These are phyloP conservation scores for Pseudocohnilembus persalinus DNA, from an alignment of 169 alveolate species.

Conservation along the genomic window DNA sequence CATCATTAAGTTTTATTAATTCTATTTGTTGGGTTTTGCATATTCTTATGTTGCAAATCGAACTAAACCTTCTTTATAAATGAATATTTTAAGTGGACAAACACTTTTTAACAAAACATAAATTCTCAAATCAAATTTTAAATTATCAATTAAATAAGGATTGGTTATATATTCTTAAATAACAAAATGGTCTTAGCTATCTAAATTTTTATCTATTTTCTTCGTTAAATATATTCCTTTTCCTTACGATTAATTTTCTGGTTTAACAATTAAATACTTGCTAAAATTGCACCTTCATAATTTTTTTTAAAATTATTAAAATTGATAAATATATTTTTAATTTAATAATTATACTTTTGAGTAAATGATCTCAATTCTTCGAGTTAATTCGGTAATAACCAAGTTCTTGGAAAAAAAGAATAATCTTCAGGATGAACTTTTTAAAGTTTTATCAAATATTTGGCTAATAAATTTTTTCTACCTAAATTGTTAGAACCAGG, in stretches of 20 bases:
- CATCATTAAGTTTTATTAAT: constrained; percentile 56
- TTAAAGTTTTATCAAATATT: constrained; percentile 39
- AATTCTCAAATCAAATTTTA: constrained; percentile 64
- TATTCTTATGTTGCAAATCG: constrained; percentile 67
- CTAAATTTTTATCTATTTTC: constrained; percentile 4
- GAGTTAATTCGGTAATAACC: constrained; percentile 43
- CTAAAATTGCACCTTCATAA: neutral
- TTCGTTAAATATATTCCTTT: neutral
- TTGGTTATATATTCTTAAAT: constrained; percentile 50
- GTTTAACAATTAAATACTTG: neutral
- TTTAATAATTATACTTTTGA: neutral
- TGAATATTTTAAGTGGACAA: constrained; percentile 51
- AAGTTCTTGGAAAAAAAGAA: constrained; percentile 52
- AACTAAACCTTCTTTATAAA: constrained; percentile 68
- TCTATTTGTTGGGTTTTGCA: constrained; percentile 42
- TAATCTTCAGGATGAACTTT: constrained; percentile 49
- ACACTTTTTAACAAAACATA: constrained; percentile 60
- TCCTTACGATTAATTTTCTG: neutral
- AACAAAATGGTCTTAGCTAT: constrained; percentile 46
- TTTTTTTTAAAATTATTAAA: no score
- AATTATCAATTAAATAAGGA: constrained; percentile 59
- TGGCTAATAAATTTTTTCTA: constrained; percentile 49
- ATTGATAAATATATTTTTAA: no score
- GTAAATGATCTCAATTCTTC: constrained; percentile 28
- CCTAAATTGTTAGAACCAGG: constrained; percentile 54